Evolutionary conservation across 2,329 filamentous ascomycete species (phyloP), one percentile per base, ranked within the genome.

Genomic region (Bipolaris gigantea): DNA sequence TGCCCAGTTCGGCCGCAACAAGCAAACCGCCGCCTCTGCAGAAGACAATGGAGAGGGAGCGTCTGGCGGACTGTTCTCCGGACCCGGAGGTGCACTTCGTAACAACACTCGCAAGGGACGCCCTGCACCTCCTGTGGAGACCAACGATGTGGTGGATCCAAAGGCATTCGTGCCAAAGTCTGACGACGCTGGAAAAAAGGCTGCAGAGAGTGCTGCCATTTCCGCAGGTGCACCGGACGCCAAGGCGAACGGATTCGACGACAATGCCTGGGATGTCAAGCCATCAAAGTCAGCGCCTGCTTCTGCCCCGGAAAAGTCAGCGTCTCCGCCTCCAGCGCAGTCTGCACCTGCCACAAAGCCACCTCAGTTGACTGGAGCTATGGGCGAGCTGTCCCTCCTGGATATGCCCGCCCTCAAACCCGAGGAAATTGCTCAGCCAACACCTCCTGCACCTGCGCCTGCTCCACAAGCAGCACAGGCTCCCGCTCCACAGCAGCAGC

Each of bases 191-290:
- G 68, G 73, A 11, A 74, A 79, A 50, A 80, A 79, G 56, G 73
- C 66, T 56, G 73, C 67, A 33, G 80, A 83, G 35, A 74, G 73
- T 16, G 77, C 79, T 48, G 70, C 79, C 21, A 73, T 78, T 13
- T 73, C 77, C 53, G 75, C 74, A 8, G 78, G 84, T 34, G 72
- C 77, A 34, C 78, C 73, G 34, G 65, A 81, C 34, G 80, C 83
- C 55, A 77, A 78, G 46, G 74, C 75, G 38, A 78, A 80, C 55
- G 90, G 90, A 2, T 97, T 97, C 68, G 94, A 99, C 47, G 94
- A 97, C 69, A 91, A 97, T 78, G 94, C 94, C 8, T 99, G 94
- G 94, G 90, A 95, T 67, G 88, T 96, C 45, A 97, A 97, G 77
- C 90, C 91, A 16, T 84, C 88, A 13, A 88, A 86, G 70, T 83